Base-by-base conservation (phyloP, 164 flowering plant genomes). In the Hamamelis virginiana region DNA sequence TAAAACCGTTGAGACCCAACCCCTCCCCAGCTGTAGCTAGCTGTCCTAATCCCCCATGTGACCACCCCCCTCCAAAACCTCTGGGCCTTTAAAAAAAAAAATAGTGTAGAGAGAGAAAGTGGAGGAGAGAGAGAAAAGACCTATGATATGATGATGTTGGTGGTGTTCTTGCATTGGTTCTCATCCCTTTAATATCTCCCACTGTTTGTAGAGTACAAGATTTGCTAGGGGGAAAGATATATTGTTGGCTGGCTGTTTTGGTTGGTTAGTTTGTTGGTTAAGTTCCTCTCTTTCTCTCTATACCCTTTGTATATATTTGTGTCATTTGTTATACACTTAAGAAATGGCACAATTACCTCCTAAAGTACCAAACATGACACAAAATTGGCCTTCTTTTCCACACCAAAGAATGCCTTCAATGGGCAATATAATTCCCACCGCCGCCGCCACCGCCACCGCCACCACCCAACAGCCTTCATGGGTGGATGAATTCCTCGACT, bases 401-500 rank as follows among this genome's bases (percentile, higher is more conserved):
- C 79, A 66, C 74, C 81, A 79, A 19, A 77, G 41, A 60, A 43
- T 75, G 65, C 78, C 83, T 8, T 28, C 72, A 3, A 44, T 50
- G 43, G 52, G 52, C 18, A 62, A 12, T 51, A 55, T 62, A 65
- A 43, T 56, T 28, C 21, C 62, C 72, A 33, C 57, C 57, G 2
- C 64, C 64, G 0, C 65, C 59, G 16, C 60, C 69, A 23, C 70
- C 59, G 9, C 70, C 48, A 11, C 75, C 68, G 10, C 69, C 51
- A 22, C 72, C 58, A 45, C 21, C 9, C 19, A 61, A 74, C 22
- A 68, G 4, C 81, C 82, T 3, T 81, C 81, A 0, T 91, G 96
- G 96, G 80, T 86, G 1, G 94, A 92, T 27, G 96, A 92, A 65
- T 92, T 92, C 80, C 87, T 89, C 62, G 93, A 89, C 76, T 92